phyloP scores from a whole-genome alignment of 768 basidiomycete species.

The Boletales sp. region DNA sequence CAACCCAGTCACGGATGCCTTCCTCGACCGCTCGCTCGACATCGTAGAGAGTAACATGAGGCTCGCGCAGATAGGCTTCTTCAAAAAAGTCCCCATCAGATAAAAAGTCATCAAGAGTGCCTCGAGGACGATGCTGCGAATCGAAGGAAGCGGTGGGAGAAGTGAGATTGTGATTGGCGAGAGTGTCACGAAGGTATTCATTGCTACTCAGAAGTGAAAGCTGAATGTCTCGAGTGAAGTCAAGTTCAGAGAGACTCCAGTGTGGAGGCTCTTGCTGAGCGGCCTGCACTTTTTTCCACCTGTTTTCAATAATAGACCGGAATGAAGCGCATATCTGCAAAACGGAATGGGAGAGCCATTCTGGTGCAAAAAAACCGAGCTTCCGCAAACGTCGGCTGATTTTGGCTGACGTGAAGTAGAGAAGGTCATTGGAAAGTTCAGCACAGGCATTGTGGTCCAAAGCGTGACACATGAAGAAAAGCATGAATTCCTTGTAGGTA shows the following conservation, averaged over 20 bases:
- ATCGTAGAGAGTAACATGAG: slow-evolving; percentile 25
- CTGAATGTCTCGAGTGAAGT: background rate
- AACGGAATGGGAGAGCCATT: background rate
- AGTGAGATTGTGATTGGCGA: background rate
- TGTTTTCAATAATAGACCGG: background rate
- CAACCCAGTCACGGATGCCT: slow-evolving; percentile 32
- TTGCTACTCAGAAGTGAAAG: background rate
- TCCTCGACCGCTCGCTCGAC: slow-evolving; percentile 26
- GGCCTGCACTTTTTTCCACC: background rate
- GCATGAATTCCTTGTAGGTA: slow-evolving; percentile 17
- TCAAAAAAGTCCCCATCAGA: slow-evolving; percentile 5
- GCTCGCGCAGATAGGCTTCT: slow-evolving; percentile 3
- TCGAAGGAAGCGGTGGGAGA: background rate
- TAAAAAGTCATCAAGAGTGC: slow-evolving; percentile 1
- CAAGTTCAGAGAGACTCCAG: background rate
- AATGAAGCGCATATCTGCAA: background rate
- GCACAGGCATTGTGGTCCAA: background rate
- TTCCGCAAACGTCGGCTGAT: background rate
- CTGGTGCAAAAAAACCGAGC: background rate
- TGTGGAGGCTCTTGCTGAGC: background rate
- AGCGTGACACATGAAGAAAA: slow-evolving; percentile 22
- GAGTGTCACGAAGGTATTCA: background rate
- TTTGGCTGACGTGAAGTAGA: background rate
- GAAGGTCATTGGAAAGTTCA: background rate
- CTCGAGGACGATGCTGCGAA: background rate